These are phyloP conservation scores for Irpex lacteus DNA, from an alignment of 1,284 basidiomycete genomes.

Conservation along the genomic window DNA sequence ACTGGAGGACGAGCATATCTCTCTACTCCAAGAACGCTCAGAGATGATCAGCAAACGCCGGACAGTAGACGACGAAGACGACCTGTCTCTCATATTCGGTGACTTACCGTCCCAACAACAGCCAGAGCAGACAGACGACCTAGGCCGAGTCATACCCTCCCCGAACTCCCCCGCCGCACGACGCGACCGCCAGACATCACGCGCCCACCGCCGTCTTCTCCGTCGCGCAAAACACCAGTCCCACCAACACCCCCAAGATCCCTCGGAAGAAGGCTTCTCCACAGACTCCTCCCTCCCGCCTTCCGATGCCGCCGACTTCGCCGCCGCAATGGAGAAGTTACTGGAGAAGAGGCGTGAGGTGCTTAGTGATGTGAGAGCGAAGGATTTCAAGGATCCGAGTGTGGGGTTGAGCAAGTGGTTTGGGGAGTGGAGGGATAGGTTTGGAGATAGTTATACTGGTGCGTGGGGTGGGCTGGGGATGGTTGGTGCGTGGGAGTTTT, in stretches of 20 bases:
- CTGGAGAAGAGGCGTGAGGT: conserved; percentile 49
- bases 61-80: conserved; percentile 76
- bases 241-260: too few relatives aligned
- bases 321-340: conserved; percentile 59
- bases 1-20: conserved; percentile 80
- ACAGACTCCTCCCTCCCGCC: conserved; percentile 76
- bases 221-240: conserved; percentile 28
- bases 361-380: conserved; percentile 84
- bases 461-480: conserved; percentile 91
- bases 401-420: conserved; percentile 73
- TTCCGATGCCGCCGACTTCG: conserved; percentile 71
- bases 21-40: conserved; percentile 72
- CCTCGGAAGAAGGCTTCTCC: conserved; percentile 71
- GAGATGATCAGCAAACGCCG: conserved; percentile 70
- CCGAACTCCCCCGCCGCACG: conserved; percentile 44
- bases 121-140: conserved; percentile 55
- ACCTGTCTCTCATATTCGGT: conserved; percentile 76
- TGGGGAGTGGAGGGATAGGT: conserved; percentile 74
- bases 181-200: conserved; percentile 53
- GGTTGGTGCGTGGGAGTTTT: conserved; percentile 95
- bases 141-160: conserved; percentile 53
- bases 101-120: conserved; percentile 33
- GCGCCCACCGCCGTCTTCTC: conserved; percentile 44
- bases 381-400: conserved; percentile 83
- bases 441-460: conserved; percentile 79